phyloP scores from a whole-genome alignment of 805 yeast species.

The Maudiozyma saulgeensis region DNA sequence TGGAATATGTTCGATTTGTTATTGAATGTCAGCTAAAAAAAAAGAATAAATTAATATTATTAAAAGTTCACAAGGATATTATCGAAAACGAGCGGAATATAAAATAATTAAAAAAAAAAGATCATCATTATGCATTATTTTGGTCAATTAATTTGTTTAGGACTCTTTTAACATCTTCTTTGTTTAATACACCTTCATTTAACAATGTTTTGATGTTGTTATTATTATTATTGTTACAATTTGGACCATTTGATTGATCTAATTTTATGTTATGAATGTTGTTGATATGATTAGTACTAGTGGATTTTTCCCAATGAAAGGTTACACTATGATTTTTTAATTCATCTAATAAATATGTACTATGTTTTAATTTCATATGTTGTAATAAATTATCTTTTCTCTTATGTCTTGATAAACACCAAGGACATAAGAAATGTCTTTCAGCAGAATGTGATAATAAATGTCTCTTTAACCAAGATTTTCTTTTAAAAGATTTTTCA shows the following conservation, averaged over 20 bases:
- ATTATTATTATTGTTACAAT: not conserved
- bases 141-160: constrained; percentile 13
- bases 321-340: constrained; percentile 6
- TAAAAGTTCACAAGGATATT: not conserved
- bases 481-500: constrained; percentile 24
- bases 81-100: not conserved
- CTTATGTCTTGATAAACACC: constrained; percentile 29
- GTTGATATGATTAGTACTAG: not conserved
- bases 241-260: not conserved
- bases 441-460: constrained; percentile 25
- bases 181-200: constrained; percentile 20
- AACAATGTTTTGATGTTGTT: constrained; percentile 13
- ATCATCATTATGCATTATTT: not conserved
- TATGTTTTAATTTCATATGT: constrained; percentile 28
- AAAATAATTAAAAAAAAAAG: not conserved
- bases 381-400: constrained; percentile 28
- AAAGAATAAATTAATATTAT: not conserved
- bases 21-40: too few relatives aligned
- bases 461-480: constrained; percentile 30
- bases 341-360: constrained; percentile 18
- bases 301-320: constrained; percentile 4
- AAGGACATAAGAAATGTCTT: constrained; percentile 25
- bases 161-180: constrained; percentile 24
- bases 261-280: not conserved
- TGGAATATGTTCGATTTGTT: not conserved